Base-by-base conservation (phyloP, 1,284 basidiomycete species). In the Ustilago hordei region DNA sequence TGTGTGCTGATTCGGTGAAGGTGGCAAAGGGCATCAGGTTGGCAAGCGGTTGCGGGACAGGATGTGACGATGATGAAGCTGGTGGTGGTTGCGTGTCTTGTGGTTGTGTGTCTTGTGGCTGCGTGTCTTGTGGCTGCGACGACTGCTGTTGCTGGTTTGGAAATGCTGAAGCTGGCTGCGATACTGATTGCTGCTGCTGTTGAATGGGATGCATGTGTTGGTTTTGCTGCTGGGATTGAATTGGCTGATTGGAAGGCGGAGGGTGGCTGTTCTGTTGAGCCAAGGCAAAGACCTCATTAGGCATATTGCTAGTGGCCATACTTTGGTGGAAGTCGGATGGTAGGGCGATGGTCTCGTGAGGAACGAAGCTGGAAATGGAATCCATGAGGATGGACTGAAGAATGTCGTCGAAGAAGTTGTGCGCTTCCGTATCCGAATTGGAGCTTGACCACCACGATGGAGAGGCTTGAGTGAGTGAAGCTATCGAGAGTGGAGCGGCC, bases 381-480 rank as follows among this genome's bases (percentile, higher is more conserved):
- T 77, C 74, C 74, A 77, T 75, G 23, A 77, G 69, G 8, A 77
- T 77, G 12, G 74, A 77, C 19, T 77, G 69, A 2, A 77, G 60
- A 11, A 77, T 77, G 39, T 77, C 74, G 45, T 77, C 74, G n/a
- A 77, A 73, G n/a, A 77, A 75, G 59, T 64, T 75, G 35, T 75
- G 73, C 2, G 38, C 61, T 53, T 75, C 73, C 7, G 50, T 48
- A 19, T 70, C 68, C n/a, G 73, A 68, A 38, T 59, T 67, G 53
- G 73, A 63, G 60, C 67, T 67, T 23, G 67, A 67, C 4, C 65
- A 61, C 73, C 73, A 75, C 12, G 73, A 75, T 35, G 73, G 73
- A 6, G 73, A 75, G 1, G 73, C 64, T 12, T 48, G 61, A 1
- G 73, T 71, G 50, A 75, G 69, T 28, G 73, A 71, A 15, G 69